Conservation (phyloP, 1,284 basidiomycete genomes). For the Somion occarium region DNA sequence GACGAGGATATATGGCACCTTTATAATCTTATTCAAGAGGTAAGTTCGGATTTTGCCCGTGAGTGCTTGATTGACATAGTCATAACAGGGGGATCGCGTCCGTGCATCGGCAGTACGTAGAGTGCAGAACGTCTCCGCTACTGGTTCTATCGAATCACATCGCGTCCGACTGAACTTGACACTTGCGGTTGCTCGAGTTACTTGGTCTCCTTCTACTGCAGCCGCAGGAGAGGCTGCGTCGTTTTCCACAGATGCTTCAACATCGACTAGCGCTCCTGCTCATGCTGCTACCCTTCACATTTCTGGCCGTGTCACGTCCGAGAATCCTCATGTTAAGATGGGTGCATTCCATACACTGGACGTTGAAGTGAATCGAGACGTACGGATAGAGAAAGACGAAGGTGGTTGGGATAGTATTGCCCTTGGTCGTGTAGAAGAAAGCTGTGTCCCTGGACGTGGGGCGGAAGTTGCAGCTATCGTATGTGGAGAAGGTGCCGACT, state of each 20-base stretch:
- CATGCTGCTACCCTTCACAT: slow-evolving; percentile 77
- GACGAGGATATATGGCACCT: slow-evolving; percentile 99
- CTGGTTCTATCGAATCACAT: slow-evolving; percentile 91
- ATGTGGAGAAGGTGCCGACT: slow-evolving; percentile 73
- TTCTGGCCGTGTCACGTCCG: slow-evolving; percentile 83
- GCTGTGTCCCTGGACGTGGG: slow-evolving; percentile 86
- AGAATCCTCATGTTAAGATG: slow-evolving; percentile 90
- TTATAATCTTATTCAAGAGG: slow-evolving; percentile 92
- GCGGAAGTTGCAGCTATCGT: slow-evolving; percentile 97
- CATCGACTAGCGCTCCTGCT: slow-evolving; percentile 33
- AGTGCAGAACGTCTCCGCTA: slow-evolving; percentile 79
- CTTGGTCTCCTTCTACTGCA: slow-evolving; percentile 65
- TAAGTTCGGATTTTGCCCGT: slow-evolving; percentile 21
- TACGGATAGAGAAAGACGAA: slow-evolving; percentile 84
- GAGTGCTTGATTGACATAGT: slow-evolving; percentile 1
- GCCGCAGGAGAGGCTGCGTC: slow-evolving; percentile 26
- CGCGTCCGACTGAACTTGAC: slow-evolving; percentile 86
- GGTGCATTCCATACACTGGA: slow-evolving; percentile 97
- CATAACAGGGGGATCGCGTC: slow-evolving; percentile 71
- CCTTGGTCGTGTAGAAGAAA: slow-evolving; percentile 78
- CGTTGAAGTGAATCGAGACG: slow-evolving; percentile 87
- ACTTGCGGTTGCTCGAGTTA: slow-evolving; percentile 65
- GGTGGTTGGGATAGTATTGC: slow-evolving; percentile 89
- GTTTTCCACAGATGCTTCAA: slow-evolving; percentile 38
- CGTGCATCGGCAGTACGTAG: slow-evolving; percentile 87